phyloP scores from a whole-genome alignment of 371 early-diverging fungal species.

The Lichtheimia ramosa region DNA sequence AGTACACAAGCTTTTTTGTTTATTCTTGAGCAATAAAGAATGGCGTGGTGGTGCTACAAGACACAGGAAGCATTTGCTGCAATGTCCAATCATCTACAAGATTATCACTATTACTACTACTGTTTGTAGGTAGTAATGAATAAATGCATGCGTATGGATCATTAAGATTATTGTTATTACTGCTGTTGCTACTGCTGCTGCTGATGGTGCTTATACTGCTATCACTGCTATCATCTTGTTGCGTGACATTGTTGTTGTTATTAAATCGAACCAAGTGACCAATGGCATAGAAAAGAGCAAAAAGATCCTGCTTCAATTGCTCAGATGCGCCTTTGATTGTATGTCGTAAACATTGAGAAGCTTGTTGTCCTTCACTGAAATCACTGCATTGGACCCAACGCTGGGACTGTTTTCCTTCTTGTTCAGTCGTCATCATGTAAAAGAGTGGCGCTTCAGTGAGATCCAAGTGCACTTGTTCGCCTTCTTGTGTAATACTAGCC shows the following conservation, averaged over 20 bases:
- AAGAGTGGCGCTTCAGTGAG: constrained; percentile 63
- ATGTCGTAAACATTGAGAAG: constrained; percentile 62
- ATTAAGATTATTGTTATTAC: too few relatives aligned
- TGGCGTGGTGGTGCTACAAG: too few relatives aligned
- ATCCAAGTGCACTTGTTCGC: constrained; percentile 60
- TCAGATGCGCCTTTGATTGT: constrained; percentile 60
- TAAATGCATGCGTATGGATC: too few relatives aligned
- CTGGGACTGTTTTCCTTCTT: constrained; percentile 10
- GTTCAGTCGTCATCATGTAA: constrained; percentile 52
- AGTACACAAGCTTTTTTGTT: too few relatives aligned
- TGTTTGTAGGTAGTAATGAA: too few relatives aligned
- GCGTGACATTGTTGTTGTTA: not conserved
- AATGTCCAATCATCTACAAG: too few relatives aligned
- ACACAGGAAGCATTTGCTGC: too few relatives aligned
- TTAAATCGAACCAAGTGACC: not conserved
- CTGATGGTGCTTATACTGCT: too few relatives aligned
- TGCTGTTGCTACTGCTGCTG: too few relatives aligned
- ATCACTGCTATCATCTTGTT: too few relatives aligned
- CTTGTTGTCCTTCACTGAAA: constrained; percentile 76
- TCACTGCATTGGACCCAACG: constrained; percentile 72
- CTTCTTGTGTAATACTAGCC: constrained; percentile 49
- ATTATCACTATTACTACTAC: too few relatives aligned
- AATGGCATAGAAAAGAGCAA: constrained; percentile 17
- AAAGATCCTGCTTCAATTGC: constrained; percentile 49
- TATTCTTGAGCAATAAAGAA: too few relatives aligned